Evolutionary conservation across 2,329 filamentous ascomycete species (phyloP).

Genomic region (Graphium sp.): DNA sequence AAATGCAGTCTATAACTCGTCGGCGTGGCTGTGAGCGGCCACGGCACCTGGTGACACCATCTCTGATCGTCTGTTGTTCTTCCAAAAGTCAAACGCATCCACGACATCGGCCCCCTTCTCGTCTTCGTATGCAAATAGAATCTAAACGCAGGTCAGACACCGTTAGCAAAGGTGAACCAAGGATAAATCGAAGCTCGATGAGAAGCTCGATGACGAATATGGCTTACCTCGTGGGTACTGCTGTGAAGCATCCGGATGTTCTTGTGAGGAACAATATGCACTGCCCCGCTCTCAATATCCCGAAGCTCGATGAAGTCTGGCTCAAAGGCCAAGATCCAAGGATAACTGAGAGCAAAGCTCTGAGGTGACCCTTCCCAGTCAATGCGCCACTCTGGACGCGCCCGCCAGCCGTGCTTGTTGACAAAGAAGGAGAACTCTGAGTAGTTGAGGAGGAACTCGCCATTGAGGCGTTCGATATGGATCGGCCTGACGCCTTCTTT

Average conservation of each 20-base stretch:
- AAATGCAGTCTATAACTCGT: no score
- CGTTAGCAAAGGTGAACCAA: slow-evolving; percentile 7
- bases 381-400: slow-evolving; percentile 89
- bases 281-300: slow-evolving; percentile 84
- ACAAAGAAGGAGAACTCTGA: slow-evolving; percentile 99
- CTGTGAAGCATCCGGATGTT: slow-evolving; percentile 97
- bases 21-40: slow-evolving; percentile 1
- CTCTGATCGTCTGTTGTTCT: slow-evolving; percentile 38
- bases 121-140: slow-evolving; percentile 94
- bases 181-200: not conserved
- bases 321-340: slow-evolving; percentile 95
- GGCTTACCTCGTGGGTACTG: slow-evolving; percentile 79
- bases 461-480: slow-evolving; percentile 91
- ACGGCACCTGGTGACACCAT: slow-evolving; percentile 6
- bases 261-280: slow-evolving; percentile 91
- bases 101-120: slow-evolving; percentile 87
- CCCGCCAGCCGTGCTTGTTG: slow-evolving; percentile 94
- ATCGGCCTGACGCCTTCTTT: slow-evolving; percentile 91
- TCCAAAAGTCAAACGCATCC: slow-evolving; percentile 95
- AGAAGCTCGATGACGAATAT: not conserved
- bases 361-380: slow-evolving; percentile 92
- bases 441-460: slow-evolving; percentile 95
- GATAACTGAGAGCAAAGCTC: slow-evolving; percentile 85
- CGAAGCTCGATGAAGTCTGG: slow-evolving; percentile 94
- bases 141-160: slow-evolving; percentile 36